Percentiles rank a stretch among this genome's conserved stretches.
Conservation (phyloP, 2,329 filamentous ascomycete species). For the Trichoderma sp. region DNA sequence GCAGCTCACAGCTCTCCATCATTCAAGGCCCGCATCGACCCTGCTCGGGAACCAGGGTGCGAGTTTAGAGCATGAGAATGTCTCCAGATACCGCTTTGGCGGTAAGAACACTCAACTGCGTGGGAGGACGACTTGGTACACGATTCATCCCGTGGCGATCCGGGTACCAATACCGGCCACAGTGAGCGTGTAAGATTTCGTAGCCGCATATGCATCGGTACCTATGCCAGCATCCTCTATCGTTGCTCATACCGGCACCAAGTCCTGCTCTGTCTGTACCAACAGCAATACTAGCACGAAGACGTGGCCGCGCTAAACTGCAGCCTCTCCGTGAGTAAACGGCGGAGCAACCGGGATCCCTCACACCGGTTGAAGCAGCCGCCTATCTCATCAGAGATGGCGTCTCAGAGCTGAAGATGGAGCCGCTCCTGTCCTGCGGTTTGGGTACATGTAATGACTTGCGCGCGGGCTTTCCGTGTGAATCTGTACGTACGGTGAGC, state of each 20-base stretch:
- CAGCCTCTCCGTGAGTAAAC: neutral
- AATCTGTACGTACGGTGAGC: no score
- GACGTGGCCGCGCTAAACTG: slow-evolving; percentile 22
- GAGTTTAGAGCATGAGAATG: slow-evolving; percentile 3
- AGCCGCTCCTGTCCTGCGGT: neutral
- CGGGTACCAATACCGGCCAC: neutral
- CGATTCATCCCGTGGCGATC: neutral
- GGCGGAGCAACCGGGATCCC: neutral
- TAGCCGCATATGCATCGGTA: no score
- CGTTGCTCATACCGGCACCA: no score
- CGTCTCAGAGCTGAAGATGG: neutral
- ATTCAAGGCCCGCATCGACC: slow-evolving; percentile 16
- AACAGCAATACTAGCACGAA: neutral
- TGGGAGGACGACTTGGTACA: neutral
- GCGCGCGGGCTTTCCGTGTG: no score
- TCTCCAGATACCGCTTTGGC: slow-evolving; percentile 12
- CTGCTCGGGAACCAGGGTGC: slow-evolving; percentile 6
- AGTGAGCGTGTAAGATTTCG: no score
- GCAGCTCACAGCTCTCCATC: slow-evolving; percentile 16
- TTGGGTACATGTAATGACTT: neutral
- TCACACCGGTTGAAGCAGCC: slow-evolving; percentile 7
- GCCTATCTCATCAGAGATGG: neutral
- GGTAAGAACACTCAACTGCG: slow-evolving; percentile 1
- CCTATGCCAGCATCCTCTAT: no score
- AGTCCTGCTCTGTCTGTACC: neutral